A percentile compares a stretch with the other conserved stretches of the same genome.
phyloP scores from a whole-genome alignment of 345 rosid species.

The Passiflora organensis region DNA sequence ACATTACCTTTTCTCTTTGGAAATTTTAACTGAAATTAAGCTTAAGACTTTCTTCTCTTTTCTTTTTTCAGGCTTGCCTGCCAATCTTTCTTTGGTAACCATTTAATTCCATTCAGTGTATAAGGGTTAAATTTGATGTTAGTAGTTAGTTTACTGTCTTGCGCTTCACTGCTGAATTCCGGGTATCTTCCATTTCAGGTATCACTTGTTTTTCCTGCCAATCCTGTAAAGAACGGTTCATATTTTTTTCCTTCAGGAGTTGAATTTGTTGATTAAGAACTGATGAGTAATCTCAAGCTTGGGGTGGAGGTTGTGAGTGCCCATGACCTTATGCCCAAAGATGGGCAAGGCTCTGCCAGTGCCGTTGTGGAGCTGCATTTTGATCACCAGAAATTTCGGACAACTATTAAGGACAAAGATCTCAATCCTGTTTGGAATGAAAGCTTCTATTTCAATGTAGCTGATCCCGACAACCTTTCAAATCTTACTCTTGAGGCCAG shows the following conservation, averaged over 20 bases:
- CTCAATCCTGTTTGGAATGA: slow-evolving; percentile 81
- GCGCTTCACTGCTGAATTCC: too few species aligned
- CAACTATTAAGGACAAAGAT: slow-evolving; percentile 59
- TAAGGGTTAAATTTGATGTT: too few species aligned
- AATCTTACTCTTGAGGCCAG: slow-evolving; percentile 58
- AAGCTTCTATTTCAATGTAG: slow-evolving; percentile 72
- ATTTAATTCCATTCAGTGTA: neutral
- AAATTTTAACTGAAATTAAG: too few species aligned
- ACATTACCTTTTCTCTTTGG: too few species aligned
- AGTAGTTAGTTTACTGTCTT: too few species aligned
- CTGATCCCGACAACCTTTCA: slow-evolving; percentile 52
- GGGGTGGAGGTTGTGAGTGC: slow-evolving; percentile 86
- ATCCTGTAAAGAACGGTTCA: slow-evolving; percentile 6
- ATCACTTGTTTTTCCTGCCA: slow-evolving; percentile 6
- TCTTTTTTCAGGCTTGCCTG: too few species aligned
- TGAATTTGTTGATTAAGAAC: neutral
- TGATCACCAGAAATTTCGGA: slow-evolving; percentile 64
- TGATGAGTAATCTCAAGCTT: slow-evolving; percentile 71
- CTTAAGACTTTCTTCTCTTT: too few species aligned
- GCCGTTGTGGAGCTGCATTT: slow-evolving; percentile 78
- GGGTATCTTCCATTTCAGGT: slow-evolving; percentile 19
- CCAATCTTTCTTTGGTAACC: neutral
- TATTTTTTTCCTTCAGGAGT: neutral
- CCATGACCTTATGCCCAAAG: slow-evolving; percentile 57
- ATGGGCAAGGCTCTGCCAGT: slow-evolving; percentile 38